A percentile compares a stretch with the other conserved stretches of the same genome.
phyloP scores from a whole-genome alignment of 345 rosid genomes.

The Pistacia integerrima region DNA sequence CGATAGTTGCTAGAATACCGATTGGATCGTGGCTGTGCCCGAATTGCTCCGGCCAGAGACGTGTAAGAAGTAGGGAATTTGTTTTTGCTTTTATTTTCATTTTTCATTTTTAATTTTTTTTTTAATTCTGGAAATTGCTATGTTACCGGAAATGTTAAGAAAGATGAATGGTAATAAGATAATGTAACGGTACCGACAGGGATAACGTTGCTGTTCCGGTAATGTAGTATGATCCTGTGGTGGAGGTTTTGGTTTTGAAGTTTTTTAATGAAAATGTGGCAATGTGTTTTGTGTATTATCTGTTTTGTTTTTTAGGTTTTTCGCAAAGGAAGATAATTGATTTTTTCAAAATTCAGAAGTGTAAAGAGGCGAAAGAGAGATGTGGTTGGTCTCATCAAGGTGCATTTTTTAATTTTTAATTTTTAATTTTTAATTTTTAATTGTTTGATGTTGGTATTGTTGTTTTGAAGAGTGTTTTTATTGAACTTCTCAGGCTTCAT shows the following conservation, averaged over 20 bases:
- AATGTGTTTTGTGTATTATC: background rate
- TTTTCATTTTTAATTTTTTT: background rate
- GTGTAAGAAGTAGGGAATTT: slow-evolving; percentile 71
- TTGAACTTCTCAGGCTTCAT: background rate
- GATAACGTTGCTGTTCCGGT: background rate
- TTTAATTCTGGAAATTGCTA: background rate
- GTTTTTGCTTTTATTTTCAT: background rate
- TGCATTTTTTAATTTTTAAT: slow-evolving; percentile 21
- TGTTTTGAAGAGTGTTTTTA: background rate
- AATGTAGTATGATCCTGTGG: background rate
- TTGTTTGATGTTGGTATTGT: background rate
- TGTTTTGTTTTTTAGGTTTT: slow-evolving; percentile 45
- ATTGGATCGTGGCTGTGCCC: slow-evolving; percentile 81
- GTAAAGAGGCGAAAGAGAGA: slow-evolving; percentile 27
- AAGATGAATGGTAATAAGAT: too few species aligned
- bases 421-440: background rate
- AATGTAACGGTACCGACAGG: background rate
- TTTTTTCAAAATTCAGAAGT: slow-evolving; percentile 75
- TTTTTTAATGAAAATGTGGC: slow-evolving; percentile 4
- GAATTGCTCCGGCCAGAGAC: slow-evolving; percentile 67
- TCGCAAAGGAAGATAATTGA: slow-evolving; percentile 86
- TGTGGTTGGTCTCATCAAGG: slow-evolving; percentile 59
- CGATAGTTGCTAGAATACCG: slow-evolving; percentile 80
- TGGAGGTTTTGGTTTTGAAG: background rate
- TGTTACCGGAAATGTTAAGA: background rate